phyloP scores from a whole-genome alignment of 176 grass and related monocot genomes.

The Zizania latifolia region DNA sequence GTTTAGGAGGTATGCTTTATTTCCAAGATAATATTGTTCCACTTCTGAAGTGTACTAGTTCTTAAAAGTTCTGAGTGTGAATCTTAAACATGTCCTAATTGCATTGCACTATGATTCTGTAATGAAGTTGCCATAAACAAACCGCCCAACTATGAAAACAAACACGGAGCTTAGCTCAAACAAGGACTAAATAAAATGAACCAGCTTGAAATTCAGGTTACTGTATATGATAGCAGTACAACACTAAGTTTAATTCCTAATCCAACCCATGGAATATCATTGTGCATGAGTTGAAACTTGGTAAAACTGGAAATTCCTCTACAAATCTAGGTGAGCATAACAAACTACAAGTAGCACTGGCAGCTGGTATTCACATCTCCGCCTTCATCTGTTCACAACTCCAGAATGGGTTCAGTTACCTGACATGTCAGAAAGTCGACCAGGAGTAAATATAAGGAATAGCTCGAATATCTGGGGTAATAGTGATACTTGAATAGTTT shows the following conservation, averaged over 20 bases:
- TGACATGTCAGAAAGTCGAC: slow-evolving; percentile 9
- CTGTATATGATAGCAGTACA: not conserved
- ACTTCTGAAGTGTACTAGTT: not conserved
- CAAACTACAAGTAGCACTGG: not conserved
- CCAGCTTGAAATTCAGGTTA: not conserved
- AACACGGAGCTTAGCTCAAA: too few relatives aligned
- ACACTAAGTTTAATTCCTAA: not conserved
- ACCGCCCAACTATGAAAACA: not conserved
- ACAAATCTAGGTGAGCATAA: slow-evolving; percentile 2
- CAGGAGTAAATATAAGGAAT: not conserved
- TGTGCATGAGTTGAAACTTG: not conserved
- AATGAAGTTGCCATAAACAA: not conserved
- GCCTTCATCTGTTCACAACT: not conserved
- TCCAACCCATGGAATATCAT: not conserved
- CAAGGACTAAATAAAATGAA: not conserved
- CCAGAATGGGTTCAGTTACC: slow-evolving; percentile 1
- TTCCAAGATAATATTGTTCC: not conserved
- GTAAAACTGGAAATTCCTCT: not conserved
- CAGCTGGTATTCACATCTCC: not conserved
- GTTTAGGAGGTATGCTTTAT: not conserved
- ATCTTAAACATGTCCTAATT: not conserved
- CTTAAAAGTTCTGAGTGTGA: not conserved
- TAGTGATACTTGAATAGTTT: not conserved
- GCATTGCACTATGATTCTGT: not conserved
- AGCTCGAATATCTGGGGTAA: not conserved